Evolutionary conservation across 768 basidiomycete species (phyloP).

Genomic region (Lactarius pseudohatsudake): DNA sequence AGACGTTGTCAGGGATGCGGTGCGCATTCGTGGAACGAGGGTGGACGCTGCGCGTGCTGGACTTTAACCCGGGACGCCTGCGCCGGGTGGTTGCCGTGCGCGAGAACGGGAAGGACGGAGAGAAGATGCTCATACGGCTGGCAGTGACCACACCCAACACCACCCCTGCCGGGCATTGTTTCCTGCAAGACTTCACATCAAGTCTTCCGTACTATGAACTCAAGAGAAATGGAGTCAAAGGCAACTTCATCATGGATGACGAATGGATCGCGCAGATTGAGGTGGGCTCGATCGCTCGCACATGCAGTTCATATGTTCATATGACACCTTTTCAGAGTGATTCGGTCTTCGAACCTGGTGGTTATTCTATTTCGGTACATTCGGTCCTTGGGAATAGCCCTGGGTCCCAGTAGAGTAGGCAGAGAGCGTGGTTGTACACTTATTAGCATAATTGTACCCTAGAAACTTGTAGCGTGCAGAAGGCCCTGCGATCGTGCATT

Average conservation of each 20-base stretch:
- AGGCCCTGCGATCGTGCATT: neutral
- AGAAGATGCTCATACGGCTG: neutral
- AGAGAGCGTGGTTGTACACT: neutral
- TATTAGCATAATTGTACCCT: neutral
- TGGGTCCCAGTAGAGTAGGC: neutral
- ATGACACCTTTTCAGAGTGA: neutral
- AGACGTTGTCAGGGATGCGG: conserved; percentile 6
- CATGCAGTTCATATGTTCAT: neutral
- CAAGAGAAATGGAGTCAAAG: neutral
- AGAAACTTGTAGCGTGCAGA: conserved; percentile 1
- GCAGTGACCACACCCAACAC: neutral
- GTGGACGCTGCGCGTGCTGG: conserved; percentile 10
- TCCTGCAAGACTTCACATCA: conserved; percentile 8
- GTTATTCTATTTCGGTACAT: conserved; percentile 7
- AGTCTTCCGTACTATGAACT: conserved; percentile 19
- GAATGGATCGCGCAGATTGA: conserved; percentile 18
- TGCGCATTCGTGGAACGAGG: conserved; percentile 9
- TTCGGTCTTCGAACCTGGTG: neutral
- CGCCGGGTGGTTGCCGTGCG: conserved; percentile 10
- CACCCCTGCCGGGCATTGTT: conserved; percentile 7
- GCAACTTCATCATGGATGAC: conserved; percentile 16
- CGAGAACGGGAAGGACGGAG: neutral
- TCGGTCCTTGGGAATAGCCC: neutral
- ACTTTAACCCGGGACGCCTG: conserved; percentile 19
- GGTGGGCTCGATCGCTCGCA: conserved; percentile 4